phyloP scores from a whole-genome alignment of 1,139 yeast genomes.

The Pneumocystis wakefieldiae region DNA sequence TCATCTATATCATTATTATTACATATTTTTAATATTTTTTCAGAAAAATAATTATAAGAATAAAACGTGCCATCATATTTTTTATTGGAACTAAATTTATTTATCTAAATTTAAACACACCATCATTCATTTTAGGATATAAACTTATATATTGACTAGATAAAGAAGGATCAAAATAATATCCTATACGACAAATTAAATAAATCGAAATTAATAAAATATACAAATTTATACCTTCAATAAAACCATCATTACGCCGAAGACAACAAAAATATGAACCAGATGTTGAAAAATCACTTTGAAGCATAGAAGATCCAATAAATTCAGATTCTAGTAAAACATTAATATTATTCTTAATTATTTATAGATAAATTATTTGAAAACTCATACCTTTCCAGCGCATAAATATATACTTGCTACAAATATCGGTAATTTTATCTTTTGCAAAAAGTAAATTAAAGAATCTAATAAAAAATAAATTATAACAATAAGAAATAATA shows the following conservation, averaged over 20 bases:
- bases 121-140: conserved; percentile 1
- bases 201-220: neutral
- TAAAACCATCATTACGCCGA: neutral
- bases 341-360: neutral
- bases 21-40: neutral
- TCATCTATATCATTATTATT: neutral
- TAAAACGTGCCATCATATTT: conserved; percentile 3
- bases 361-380: neutral
- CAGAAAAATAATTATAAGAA: neutral
- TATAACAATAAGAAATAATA: neutral
- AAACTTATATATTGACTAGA: neutral
- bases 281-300: neutral
- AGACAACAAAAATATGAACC: neutral
- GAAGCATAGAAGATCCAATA: neutral
- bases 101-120: neutral
- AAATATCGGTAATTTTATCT: neutral
- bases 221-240: neutral
- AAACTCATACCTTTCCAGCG: neutral
- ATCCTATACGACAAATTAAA: neutral
- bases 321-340: neutral
- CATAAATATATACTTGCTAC: conserved; percentile 1
- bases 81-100: conserved; percentile 1
- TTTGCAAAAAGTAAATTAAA: neutral
- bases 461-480: neutral
- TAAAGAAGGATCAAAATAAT: neutral